Evolutionary conservation across 768 basidiomycete species (phyloP).

Genomic region (Boletus sp.): DNA sequence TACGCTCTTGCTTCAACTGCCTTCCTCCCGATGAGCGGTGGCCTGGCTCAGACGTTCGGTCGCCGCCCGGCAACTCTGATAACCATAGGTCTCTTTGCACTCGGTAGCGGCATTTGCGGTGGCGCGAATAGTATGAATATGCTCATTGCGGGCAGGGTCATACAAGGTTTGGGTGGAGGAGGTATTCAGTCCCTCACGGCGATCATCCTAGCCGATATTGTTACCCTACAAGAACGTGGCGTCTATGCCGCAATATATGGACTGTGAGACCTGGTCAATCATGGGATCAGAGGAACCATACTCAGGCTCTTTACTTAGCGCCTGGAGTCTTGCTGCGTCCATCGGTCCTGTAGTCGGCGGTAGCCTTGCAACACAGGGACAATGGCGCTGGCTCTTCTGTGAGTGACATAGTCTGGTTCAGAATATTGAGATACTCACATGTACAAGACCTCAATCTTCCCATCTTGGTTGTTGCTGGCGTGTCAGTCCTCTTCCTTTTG

Average conservation of each 20-base stretch:
- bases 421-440: background rate
- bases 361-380: slow-evolving; percentile 26
- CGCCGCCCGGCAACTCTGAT: slow-evolving; percentile 33
- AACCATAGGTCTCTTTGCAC: slow-evolving; percentile 35
- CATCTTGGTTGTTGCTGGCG: slow-evolving; percentile 30
- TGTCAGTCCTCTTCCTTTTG: slow-evolving; percentile 32
- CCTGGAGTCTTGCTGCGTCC: slow-evolving; percentile 37
- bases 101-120: slow-evolving; percentile 44
- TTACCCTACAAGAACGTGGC: slow-evolving; percentile 46
- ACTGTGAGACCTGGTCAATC: slow-evolving; percentile 21
- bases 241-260: slow-evolving; percentile 37
- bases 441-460: slow-evolving; percentile 41
- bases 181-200: slow-evolving; percentile 37
- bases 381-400: slow-evolving; percentile 47
- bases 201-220: slow-evolving; percentile 47
- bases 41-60: slow-evolving; percentile 41
- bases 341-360: slow-evolving; percentile 40
- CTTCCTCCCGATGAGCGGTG: slow-evolving; percentile 39
- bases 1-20: slow-evolving; percentile 43
- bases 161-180: slow-evolving; percentile 43
- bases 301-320: slow-evolving; percentile 3
- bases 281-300: background rate
- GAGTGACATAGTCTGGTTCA: background rate
- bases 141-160: slow-evolving; percentile 42
- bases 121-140: slow-evolving; percentile 39